Base-by-base conservation (phyloP, 208 protist species). In the Entamoeba invadens region DNA sequence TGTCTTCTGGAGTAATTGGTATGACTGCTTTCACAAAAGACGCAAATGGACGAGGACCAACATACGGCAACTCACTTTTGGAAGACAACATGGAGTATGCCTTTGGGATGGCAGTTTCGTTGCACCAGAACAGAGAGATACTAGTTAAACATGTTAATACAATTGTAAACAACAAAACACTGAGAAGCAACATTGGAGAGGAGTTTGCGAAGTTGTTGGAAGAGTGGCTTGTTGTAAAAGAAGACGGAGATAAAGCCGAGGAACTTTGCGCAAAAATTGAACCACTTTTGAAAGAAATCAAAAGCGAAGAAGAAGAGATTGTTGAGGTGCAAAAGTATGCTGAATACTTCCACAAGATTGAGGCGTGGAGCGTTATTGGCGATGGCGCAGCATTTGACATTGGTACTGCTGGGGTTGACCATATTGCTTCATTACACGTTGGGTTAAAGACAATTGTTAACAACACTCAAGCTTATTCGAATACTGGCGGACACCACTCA, bases 371-470 rank as follows among this genome's bases (percentile, higher is more conserved):
- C 38, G 44, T 96, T 38, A 95, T 94, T 42, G 94, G 95, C 45
- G 96, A 96, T 77, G 96, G 96, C 0, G 96, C 96, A 96, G 94
- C 96, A 25, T 96, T 96, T 91, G 96, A 96, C 93, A 96, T 96
- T 92, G 96, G 95, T 77, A 96, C 94, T 93, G 95, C 93, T 57
- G 96, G 96, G 44, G 47, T 96, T 10, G 96, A 96, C 45, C 96
- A 96, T 38, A 47, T 96, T 4, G 10, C 96, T 1, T 44, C 94
- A 35, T 95, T 93, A 45, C 93, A 77, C 44, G 95, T 95, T n/a
- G 91, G 95, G 42, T 6, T 96, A 51, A 95, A 96, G 14, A 68
- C 96, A 38, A 42, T 97, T 2, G 93, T 97, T 44, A 35, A 96
- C 4, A 96, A 97, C 47, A 97, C 94, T 21, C 95, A 97, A 91